Percentiles rank a stretch among this genome's conserved stretches.
Conservation (phyloP, 345 rosid genomes). For the Citrus glauca region DNA sequence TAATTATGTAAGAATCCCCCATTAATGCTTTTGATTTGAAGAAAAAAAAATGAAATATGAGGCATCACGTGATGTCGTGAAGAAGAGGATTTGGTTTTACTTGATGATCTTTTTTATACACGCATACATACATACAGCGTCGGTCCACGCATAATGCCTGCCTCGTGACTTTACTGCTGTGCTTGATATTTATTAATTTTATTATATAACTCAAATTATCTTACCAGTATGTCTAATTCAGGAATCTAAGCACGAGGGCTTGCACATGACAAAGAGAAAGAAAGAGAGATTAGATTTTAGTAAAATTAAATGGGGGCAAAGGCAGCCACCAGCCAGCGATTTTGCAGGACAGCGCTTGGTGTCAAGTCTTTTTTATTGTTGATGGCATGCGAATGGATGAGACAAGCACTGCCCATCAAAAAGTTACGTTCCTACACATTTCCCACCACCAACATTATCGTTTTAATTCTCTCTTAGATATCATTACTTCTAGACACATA, state of each 20-base stretch:
- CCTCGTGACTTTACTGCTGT: slow-evolving; percentile 17
- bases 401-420: not conserved
- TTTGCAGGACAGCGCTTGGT: slow-evolving; percentile 5
- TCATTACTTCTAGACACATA: no score
- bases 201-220: slow-evolving; percentile 8
- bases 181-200: not conserved
- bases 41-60: not conserved
- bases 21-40: not conserved
- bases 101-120: not conserved
- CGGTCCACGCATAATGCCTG: not conserved
- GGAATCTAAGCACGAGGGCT: slow-evolving; percentile 28
- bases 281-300: not conserved
- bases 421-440: not conserved
- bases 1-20: not conserved
- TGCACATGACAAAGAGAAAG: slow-evolving; percentile 17
- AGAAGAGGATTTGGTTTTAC: slow-evolving; percentile 13
- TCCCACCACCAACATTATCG: no score
- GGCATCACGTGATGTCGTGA: slow-evolving; percentile 29
- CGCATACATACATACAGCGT: not conserved
- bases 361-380: no score
- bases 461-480: not conserved
- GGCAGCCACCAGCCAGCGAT: not conserved
- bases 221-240: not conserved
- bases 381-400: not conserved
- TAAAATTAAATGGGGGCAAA: not conserved